Conservation (phyloP, 306 rosid genomes). For the Urtica urens region DNA sequence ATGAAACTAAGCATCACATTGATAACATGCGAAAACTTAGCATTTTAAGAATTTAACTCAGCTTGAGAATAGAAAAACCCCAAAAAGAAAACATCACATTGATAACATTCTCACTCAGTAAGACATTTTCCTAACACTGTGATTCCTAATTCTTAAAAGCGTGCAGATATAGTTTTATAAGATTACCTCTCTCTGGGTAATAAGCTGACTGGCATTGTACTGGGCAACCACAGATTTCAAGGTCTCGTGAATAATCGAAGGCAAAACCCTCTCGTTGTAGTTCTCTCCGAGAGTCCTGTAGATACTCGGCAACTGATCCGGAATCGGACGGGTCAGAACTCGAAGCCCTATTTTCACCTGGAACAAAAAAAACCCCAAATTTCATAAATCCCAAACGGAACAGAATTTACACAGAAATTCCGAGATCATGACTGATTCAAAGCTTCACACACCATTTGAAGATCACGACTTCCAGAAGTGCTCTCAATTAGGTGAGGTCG, state of each 20-base stretch:
- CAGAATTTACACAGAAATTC: not conserved
- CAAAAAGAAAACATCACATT: no score
- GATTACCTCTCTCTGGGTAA: conserved; percentile 85
- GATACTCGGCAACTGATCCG: conserved; percentile 52
- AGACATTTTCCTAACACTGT: no score
- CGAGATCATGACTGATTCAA: not conserved
- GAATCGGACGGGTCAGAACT: conserved; percentile 68
- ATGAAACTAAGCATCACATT: no score
- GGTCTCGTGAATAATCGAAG: conserved; percentile 80
- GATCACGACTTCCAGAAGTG: conserved; percentile 74
- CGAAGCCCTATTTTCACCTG: conserved; percentile 76
- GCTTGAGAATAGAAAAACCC: no score
- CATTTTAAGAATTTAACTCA: no score
- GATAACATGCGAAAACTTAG: no score
- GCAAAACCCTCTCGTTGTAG: conserved; percentile 57
- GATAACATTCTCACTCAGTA: no score
- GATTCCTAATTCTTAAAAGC: no score
- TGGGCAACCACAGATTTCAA: conserved; percentile 80
- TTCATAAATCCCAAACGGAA: no score
- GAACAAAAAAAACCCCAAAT: no score
- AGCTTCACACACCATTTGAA: conserved; percentile 61
- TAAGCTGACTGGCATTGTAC: conserved; percentile 83
- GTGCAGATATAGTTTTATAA: no score
- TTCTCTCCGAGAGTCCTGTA: conserved; percentile 70
- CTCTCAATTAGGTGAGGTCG: conserved; percentile 61